Conservation (phyloP, 768 basidiomycete genomes). For the Boletus eberwhitei region DNA sequence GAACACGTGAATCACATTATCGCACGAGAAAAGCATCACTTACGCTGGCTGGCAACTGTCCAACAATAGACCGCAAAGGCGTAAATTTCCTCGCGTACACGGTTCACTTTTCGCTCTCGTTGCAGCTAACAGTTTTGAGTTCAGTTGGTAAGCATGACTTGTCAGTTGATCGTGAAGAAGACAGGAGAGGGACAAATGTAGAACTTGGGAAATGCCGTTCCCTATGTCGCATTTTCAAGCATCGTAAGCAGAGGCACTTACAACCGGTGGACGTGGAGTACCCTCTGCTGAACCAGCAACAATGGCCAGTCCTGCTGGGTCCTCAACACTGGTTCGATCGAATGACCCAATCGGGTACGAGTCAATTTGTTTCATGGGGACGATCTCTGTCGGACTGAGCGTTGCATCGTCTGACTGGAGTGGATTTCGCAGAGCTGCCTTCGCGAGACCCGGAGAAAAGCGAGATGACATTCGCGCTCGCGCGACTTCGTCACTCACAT, state of each 20-base stretch:
- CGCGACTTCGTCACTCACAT: constrained; percentile 18
- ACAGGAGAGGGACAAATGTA: constrained; percentile 10
- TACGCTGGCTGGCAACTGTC: constrained; percentile 25
- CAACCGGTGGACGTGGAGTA: constrained; percentile 16
- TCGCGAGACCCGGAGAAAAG: background rate
- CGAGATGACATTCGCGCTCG: constrained; percentile 11
- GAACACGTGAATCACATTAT: background rate
- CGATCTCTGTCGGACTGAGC: background rate
- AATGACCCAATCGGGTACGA: constrained; percentile 9
- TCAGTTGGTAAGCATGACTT: constrained; percentile 20
- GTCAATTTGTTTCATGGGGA: constrained; percentile 6
- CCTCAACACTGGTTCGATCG: background rate
- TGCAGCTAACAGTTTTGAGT: constrained; percentile 24
- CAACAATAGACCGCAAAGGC: constrained; percentile 19
- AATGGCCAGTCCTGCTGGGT: background rate
- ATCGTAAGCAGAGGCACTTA: constrained; percentile 26
- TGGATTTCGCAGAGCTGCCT: background rate
- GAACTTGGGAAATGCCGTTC: constrained; percentile 5
- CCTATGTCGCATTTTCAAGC: constrained; percentile 9
- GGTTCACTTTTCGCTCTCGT: constrained; percentile 5
- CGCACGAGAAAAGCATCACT: background rate
- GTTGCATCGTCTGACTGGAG: background rate
- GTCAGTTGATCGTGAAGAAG: constrained; percentile 7
- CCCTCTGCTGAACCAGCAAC: constrained; percentile 6
- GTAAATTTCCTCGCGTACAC: constrained; percentile 4